phyloP scores from a whole-genome alignment of 345 rosid genomes.

The Schrenkiella parvula region DNA sequence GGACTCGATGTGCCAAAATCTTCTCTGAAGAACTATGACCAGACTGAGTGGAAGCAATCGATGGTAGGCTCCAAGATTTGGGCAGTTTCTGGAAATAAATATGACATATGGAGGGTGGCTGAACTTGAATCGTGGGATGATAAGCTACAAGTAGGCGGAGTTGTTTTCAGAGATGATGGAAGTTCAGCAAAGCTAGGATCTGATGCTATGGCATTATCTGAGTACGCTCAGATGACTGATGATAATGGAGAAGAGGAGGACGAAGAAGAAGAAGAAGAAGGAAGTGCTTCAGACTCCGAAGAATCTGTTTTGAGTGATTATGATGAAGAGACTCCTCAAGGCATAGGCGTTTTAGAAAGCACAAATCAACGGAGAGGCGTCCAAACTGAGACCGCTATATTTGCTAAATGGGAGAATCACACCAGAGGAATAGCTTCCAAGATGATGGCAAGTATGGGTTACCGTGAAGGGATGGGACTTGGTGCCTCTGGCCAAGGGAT shows the following conservation, averaged over 20 bases:
- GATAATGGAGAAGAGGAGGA: constrained; percentile 30
- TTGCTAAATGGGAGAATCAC: constrained; percentile 97
- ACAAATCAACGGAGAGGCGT: constrained; percentile 51
- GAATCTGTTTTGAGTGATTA: constrained; percentile 53
- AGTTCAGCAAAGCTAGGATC: constrained; percentile 55
- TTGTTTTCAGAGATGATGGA: constrained; percentile 73
- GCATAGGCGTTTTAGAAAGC: constrained; percentile 68
- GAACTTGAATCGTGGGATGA: constrained; percentile 95
- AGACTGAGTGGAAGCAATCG: constrained; percentile 65
- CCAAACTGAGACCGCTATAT: constrained; percentile 71
- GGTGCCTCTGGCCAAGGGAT: constrained; percentile 87
- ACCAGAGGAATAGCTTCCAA: constrained; percentile 91
- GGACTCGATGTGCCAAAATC: constrained; percentile 79
- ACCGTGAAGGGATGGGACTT: constrained; percentile 91
- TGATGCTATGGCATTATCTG: constrained; percentile 55
- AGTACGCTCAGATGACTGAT: constrained; percentile 52
- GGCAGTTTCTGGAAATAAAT: constrained; percentile 59
- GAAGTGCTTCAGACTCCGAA: constrained; percentile 51
- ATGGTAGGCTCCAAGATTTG: constrained; percentile 79
- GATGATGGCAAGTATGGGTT: constrained; percentile 98
- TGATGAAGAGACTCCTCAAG: constrained; percentile 56
- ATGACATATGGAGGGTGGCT: constrained; percentile 72
- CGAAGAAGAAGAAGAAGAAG: constrained; percentile 50
- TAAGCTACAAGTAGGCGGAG: constrained; percentile 50
- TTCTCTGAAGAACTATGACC: constrained; percentile 59